Base-by-base conservation (phyloP, 306 rosid genomes). In the Carpinus viminea region DNA sequence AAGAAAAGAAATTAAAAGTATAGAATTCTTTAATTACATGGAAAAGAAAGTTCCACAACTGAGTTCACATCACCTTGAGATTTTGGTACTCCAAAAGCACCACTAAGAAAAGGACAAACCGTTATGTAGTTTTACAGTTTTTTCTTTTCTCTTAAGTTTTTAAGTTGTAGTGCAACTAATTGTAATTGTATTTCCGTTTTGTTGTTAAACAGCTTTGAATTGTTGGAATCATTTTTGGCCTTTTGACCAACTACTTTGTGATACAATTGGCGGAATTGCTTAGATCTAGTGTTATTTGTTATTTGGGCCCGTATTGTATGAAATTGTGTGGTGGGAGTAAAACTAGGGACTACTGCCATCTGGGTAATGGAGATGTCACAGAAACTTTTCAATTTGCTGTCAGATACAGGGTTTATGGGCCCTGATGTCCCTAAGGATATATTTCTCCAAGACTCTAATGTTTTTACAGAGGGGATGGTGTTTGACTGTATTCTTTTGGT, bases 321-420 rank as follows among this genome's bases (percentile, higher is more conserved):
- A 70, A 72, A 68, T 75, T 78, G 5, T 78, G 79, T 68, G 82
- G 82, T 78, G 78, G 73, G 43, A 78, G 45, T 56, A 77, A 68
- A 55, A 57, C 34, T 17, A 54, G 54, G 47, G 71, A 41, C 74
- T 52, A 21, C 73, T 38, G 76, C 73, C 79, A 74, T 74, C 74
- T 78, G 82, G 74, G 50, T 83, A 73, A 53, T 82, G 76, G 76
- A 74, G 52, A 59, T 66, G 38, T 68, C 72, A 47, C 38, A 70
- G 52, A 34, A 61, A 71, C 73, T 47, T 76, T 65, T 78, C 70
- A 53, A 45, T 70, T 83, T 75, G 20, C 68, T 70, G 79, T 72
- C 81, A 53, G 76, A 82, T 74, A 76, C 79, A 38, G 60, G 54
- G 68, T 55, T 82, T 82, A 76, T 75, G 86, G 86, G 65, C 80